Evolutionary conservation across 371 early-diverging fungal genomes (phyloP).

Genomic region (Lichtheimia corymbifera): DNA sequence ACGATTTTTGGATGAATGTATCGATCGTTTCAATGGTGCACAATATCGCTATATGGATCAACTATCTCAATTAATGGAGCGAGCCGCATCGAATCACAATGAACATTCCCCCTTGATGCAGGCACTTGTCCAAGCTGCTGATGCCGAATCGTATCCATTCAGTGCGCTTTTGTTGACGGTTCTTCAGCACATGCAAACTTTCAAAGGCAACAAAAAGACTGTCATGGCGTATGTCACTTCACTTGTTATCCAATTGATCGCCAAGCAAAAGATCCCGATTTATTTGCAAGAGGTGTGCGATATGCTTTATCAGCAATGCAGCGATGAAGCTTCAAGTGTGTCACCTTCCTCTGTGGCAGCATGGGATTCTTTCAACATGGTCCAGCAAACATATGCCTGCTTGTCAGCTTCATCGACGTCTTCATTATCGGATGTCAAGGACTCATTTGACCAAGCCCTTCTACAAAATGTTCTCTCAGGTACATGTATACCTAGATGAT

Average conservation of each 20-base stretch:
- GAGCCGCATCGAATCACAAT: constrained; percentile 13
- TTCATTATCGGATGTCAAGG: background rate
- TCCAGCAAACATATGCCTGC: background rate
- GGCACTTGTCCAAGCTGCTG: background rate
- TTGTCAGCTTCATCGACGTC: background rate
- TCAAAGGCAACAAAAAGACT: constrained; percentile 42
- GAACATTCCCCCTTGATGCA: background rate
- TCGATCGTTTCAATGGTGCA: constrained; percentile 54
- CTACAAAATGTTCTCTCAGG: background rate
- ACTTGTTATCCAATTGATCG: constrained; percentile 29
- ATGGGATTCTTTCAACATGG: constrained; percentile 5
- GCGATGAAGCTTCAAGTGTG: background rate
- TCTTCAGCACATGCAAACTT: constrained; percentile 51
- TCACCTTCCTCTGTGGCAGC: background rate
- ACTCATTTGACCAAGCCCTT: background rate
- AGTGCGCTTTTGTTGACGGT: constrained; percentile 59
- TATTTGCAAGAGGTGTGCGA: constrained; percentile 27
- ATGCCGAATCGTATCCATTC: constrained; percentile 36
- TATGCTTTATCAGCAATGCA: constrained; percentile 9
- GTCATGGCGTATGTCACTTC: constrained; percentile 39
- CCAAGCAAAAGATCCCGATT: constrained; percentile 37
- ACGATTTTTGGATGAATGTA: constrained; percentile 68
- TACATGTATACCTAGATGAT: background rate
- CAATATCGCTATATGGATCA: constrained; percentile 71
- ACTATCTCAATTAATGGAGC: constrained; percentile 23